phyloP scores from a whole-genome alignment of 805 yeast genomes.

The Phaffomyces thermotolerans region DNA sequence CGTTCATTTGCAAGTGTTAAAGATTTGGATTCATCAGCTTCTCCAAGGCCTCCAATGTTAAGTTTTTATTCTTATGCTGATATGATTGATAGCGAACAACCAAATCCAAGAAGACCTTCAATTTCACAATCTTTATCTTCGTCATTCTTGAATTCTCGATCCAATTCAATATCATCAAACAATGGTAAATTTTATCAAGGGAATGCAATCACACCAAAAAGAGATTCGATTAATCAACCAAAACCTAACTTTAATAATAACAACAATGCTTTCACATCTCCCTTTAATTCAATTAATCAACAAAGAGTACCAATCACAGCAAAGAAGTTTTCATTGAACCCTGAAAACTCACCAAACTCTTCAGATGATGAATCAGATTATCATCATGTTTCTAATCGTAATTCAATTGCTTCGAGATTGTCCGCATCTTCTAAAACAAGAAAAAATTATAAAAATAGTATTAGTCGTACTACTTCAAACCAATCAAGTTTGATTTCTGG shows the following conservation, averaged over 20 bases:
- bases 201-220: slow-evolving; percentile 19
- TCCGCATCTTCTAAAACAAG: slow-evolving; percentile 9
- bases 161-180: slow-evolving; percentile 14
- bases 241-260: background rate
- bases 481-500: slow-evolving; percentile 13
- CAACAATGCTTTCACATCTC: slow-evolving; percentile 21
- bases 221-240: slow-evolving; percentile 10
- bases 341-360: slow-evolving; percentile 20
- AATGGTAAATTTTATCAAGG: slow-evolving; percentile 11
- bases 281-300: slow-evolving; percentile 25
- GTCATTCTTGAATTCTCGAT: slow-evolving; percentile 21
- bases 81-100: slow-evolving; percentile 56
- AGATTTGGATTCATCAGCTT: slow-evolving; percentile 13
- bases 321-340: slow-evolving; percentile 15
- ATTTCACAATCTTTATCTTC: slow-evolving; percentile 36
- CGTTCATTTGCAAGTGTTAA: slow-evolving; percentile 20
- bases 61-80: slow-evolving; percentile 75
- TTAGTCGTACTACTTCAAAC: slow-evolving; percentile 10
- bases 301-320: slow-evolving; percentile 12
- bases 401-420: slow-evolving; percentile 10
- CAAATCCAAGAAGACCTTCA: slow-evolving; percentile 53
- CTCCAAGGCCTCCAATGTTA: slow-evolving; percentile 22
- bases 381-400: slow-evolving; percentile 10
- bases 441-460: background rate
- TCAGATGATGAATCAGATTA: slow-evolving; percentile 23